Evolutionary conservation across 441 rosid species (phyloP).

Genomic region (Dalechampia spathulata): DNA sequence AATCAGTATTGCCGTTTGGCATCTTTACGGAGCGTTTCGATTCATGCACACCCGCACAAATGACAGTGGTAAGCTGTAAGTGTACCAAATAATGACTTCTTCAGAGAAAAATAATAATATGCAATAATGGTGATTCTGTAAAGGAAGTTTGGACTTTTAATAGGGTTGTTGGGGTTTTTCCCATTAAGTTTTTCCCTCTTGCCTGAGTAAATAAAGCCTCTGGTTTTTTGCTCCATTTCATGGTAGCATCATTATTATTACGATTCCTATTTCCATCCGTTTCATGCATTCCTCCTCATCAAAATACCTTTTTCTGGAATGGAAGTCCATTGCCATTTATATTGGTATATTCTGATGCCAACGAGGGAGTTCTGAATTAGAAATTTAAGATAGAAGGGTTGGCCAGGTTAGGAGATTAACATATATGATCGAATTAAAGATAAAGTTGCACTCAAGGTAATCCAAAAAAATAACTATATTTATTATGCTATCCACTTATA

Average conservation of each 20-base stretch:
- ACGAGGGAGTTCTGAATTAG: no score
- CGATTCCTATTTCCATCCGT: neutral
- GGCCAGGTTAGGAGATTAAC: no score
- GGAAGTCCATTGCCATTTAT: neutral
- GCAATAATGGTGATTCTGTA: conserved; percentile 12
- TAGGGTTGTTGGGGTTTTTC: conserved; percentile 24
- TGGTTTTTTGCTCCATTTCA: conserved; percentile 13
- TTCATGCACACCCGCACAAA: neutral
- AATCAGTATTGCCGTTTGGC: neutral
- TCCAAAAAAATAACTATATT: no score
- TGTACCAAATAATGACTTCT: conserved; percentile 13
- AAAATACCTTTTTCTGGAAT: neutral
- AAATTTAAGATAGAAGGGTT: no score
- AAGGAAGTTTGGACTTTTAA: conserved; percentile 12
- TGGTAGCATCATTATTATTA: conserved; percentile 11
- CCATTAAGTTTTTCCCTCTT: no score
- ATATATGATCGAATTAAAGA: no score
- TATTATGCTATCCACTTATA: no score
- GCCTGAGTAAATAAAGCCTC: no score
- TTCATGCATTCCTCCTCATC: neutral
- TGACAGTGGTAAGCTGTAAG: neutral
- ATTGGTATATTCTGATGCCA: no score
- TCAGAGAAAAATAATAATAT: neutral
- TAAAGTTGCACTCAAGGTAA: no score
- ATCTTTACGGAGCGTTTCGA: neutral